Percentiles rank a stretch among this genome's conserved stretches.
Evolutionary conservation across 1,284 basidiomycete genomes (phyloP).

Genomic region (Cryptococcus wingfieldii): DNA sequence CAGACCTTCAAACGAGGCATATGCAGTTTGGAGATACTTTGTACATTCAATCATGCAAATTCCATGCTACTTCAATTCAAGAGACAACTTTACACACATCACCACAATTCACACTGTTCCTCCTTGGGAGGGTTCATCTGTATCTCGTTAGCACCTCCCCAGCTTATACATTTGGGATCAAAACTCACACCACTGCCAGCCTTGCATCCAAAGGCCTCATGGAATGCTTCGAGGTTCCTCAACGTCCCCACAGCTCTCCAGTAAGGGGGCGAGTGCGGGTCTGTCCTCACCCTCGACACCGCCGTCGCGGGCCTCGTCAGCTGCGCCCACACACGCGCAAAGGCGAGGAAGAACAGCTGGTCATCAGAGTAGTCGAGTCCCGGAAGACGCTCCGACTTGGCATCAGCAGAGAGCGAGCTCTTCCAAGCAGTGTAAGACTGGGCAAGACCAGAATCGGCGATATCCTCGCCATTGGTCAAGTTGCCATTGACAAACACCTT

Average conservation of each 20-base stretch:
- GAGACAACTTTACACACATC: background rate
- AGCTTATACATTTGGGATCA: no score
- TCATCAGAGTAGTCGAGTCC: slow-evolving; percentile 76
- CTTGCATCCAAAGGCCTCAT: slow-evolving; percentile 47
- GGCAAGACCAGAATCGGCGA: slow-evolving; percentile 79
- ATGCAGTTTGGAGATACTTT: background rate
- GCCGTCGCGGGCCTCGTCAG: slow-evolving; percentile 49
- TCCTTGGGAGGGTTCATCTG: slow-evolving; percentile 41
- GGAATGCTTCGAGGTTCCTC: slow-evolving; percentile 49
- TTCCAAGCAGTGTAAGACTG: slow-evolving; percentile 87
- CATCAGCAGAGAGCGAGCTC: slow-evolving; percentile 58
- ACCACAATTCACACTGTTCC: slow-evolving; percentile 43
- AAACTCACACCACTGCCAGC: slow-evolving; percentile 37
- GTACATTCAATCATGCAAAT: background rate
- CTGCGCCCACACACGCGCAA: slow-evolving; percentile 51
- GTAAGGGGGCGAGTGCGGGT: slow-evolving; percentile 77
- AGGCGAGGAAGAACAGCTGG: slow-evolving; percentile 86
- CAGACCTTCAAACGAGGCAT: background rate
- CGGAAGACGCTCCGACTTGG: slow-evolving; percentile 57
- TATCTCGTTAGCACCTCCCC: background rate
- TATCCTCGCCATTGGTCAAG: slow-evolving; percentile 78
- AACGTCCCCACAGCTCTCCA: slow-evolving; percentile 79
- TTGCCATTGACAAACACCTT: slow-evolving; percentile 78
- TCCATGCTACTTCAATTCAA: background rate
- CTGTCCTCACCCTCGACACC: slow-evolving; percentile 73